Conservation (phyloP, 140 eudicot genomes). For the Artemisia princeps region DNA sequence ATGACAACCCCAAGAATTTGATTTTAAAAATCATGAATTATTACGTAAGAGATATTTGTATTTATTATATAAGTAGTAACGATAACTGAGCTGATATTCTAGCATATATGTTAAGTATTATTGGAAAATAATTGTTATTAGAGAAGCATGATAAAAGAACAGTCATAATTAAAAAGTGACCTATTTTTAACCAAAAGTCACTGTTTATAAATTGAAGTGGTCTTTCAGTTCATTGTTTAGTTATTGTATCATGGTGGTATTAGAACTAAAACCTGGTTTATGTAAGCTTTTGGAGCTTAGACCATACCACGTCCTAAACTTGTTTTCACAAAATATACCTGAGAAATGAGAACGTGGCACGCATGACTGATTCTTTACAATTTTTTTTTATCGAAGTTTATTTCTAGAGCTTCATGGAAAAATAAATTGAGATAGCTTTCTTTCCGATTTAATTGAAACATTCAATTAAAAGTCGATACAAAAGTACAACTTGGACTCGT, state of each 20-base stretch:
- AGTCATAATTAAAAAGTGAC: neutral
- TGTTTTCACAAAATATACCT: neutral
- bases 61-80: neutral
- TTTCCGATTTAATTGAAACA: neutral
- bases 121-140: conserved; percentile 9
- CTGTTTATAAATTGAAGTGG: neutral
- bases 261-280: neutral
- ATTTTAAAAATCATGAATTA: neutral
- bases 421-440: neutral
- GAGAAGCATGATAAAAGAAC: conserved; percentile 3
- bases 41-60: neutral
- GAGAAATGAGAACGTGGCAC: neutral
- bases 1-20: neutral
- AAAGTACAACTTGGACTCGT: neutral
- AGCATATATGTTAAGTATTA: conserved; percentile 4
- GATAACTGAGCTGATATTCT: neutral
- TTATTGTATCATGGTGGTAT: neutral
- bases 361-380: too few relatives aligned
- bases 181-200: neutral
- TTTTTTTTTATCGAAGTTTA: neutral
- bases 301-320: neutral
- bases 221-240: conserved; percentile 15
- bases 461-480: neutral
- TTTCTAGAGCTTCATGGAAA: neutral
- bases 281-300: neutral